A percentile compares a stretch with the other conserved stretches of the same genome.
phyloP scores from a whole-genome alignment of 1,139 yeast species.

The Saccharomycopsis hybrid region DNA sequence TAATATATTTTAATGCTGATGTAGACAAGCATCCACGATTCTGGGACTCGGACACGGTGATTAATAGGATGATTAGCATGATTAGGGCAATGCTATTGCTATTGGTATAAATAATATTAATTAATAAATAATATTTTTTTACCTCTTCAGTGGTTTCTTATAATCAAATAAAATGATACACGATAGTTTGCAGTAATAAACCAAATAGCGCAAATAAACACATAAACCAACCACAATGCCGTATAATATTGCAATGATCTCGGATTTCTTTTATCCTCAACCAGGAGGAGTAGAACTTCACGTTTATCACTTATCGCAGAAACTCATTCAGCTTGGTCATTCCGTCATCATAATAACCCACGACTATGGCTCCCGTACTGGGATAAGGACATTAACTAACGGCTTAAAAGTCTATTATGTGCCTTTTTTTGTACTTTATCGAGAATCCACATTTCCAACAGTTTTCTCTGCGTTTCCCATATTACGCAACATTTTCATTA shows the following conservation, averaged over 20 bases:
- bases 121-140: too few species aligned
- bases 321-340: conserved; percentile 79
- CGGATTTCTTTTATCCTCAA: conserved; percentile 97
- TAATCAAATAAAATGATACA: too few species aligned
- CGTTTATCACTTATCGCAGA: conserved; percentile 76
- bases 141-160: too few species aligned
- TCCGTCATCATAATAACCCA: conserved; percentile 89
- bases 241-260: conserved; percentile 50
- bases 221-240: conserved; percentile 9
- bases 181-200: too few species aligned
- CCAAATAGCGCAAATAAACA: not conserved
- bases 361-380: conserved; percentile 75
- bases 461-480: conserved; percentile 86
- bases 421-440: conserved; percentile 70
- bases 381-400: conserved; percentile 75
- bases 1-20: too few species aligned
- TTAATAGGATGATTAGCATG: too few species aligned
- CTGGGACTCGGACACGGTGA: too few species aligned
- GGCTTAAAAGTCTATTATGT: conserved; percentile 91
- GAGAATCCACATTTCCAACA: conserved; percentile 85
- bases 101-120: too few species aligned
- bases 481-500: conserved; percentile 71
- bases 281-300: conserved; percentile 98
- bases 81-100: too few species aligned
- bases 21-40: too few species aligned